These are phyloP conservation scores for Verticillium klebahnii DNA, from an alignment of 2,329 filamentous ascomycete genomes.

Conservation along the genomic window DNA sequence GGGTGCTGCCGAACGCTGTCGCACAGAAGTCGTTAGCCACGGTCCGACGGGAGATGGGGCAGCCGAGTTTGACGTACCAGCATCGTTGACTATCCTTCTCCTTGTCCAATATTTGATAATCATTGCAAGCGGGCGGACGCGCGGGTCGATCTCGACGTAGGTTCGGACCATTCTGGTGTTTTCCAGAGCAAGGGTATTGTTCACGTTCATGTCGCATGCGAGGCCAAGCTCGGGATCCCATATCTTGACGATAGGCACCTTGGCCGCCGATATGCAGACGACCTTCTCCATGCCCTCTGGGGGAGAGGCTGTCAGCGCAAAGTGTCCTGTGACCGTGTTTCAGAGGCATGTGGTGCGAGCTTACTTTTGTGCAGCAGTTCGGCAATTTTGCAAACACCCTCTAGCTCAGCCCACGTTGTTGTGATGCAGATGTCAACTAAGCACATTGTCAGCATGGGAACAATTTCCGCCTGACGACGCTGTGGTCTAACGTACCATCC, in stretches of 20 bases:
- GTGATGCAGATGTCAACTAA: constrained; percentile 97
- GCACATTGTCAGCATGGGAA: constrained; percentile 22
- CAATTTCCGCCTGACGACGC: neutral
- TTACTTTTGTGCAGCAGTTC: constrained; percentile 79
- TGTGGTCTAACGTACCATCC: constrained; percentile 66
- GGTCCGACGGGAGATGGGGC: neutral
- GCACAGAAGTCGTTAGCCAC: constrained; percentile 9
- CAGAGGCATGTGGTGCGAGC: constrained; percentile 22
- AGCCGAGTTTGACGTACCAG: constrained; percentile 58
- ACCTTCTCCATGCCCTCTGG: constrained; percentile 94
- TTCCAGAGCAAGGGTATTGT: constrained; percentile 90
- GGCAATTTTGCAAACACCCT: constrained; percentile 86
- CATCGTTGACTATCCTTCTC: constrained; percentile 88
- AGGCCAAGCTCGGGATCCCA: constrained; percentile 92
- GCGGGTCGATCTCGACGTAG: constrained; percentile 88
- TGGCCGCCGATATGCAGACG: constrained; percentile 88
- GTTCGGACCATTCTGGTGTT: constrained; percentile 98
- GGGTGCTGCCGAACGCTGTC: constrained; percentile 81
- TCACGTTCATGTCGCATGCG: constrained; percentile 97
- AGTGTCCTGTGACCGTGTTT: neutral
- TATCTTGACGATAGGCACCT: constrained; percentile 97
- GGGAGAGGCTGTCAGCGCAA: constrained; percentile 24
- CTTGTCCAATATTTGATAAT: constrained; percentile 98
- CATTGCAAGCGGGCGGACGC: constrained; percentile 90
- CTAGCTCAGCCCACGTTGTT: constrained; percentile 80